These are phyloP conservation scores for Albizia julibrissin DNA, from an alignment of 306 rosid genomes.

Conservation along the genomic window DNA sequence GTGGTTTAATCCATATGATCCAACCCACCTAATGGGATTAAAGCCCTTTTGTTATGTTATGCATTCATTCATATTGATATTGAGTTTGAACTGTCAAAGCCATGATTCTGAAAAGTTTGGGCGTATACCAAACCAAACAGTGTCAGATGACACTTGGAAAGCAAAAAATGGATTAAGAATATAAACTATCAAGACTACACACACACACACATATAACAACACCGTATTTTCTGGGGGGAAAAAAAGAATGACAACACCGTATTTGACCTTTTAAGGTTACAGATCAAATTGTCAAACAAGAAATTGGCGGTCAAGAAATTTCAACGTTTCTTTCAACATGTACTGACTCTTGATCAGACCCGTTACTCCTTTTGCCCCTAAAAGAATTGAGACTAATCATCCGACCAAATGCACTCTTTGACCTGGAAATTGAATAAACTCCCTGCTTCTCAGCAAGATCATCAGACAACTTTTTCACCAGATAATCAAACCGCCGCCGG, in stretches of 20 bases:
- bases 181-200: not conserved
- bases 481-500: slow-evolving; percentile 72
- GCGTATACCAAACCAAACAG: not conserved
- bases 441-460: slow-evolving; percentile 56
- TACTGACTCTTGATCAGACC: slow-evolving; percentile 53
- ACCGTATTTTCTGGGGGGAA: not conserved
- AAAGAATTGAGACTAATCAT: slow-evolving; percentile 62
- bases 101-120: not conserved
- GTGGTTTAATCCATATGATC: too few species aligned
- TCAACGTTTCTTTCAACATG: slow-evolving; percentile 46
- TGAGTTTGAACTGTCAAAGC: not conserved
- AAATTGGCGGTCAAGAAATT: slow-evolving; percentile 30
- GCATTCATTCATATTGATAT: not conserved
- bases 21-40: too few species aligned
- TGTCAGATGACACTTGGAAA: not conserved
- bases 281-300: not conserved
- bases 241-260: not conserved
- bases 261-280: not conserved
- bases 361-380: slow-evolving; percentile 48
- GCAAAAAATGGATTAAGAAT: not conserved
- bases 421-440: slow-evolving; percentile 53
- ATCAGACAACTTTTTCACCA: slow-evolving; percentile 52
- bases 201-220: not conserved
- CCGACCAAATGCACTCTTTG: slow-evolving; percentile 78
- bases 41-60: too few species aligned